Percentiles rank a stretch among this genome's conserved stretches.
Conservation (phyloP, 768 basidiomycete species). For the Leucocoprinus birnbaumii region DNA sequence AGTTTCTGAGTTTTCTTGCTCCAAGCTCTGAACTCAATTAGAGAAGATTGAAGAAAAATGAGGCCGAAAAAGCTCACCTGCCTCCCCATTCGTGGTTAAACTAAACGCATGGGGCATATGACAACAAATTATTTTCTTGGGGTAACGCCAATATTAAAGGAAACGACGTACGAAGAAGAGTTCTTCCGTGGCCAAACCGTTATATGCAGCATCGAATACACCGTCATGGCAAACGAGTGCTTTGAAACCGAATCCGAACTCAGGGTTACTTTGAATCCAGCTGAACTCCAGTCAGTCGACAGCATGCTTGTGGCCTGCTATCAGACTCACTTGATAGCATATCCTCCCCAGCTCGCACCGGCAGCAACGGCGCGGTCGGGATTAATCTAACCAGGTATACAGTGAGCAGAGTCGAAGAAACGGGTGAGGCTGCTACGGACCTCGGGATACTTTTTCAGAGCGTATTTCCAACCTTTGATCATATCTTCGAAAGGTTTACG, state of each 20-base stretch:
- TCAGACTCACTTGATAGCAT: constrained; percentile 70
- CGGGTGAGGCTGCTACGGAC: no score
- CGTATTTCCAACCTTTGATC: constrained; percentile 70
- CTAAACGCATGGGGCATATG: constrained; percentile 38
- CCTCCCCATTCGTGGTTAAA: constrained; percentile 89
- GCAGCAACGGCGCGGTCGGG: constrained; percentile 68
- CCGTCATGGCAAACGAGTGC: constrained; percentile 93
- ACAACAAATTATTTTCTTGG: background rate
- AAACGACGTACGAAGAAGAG: constrained; percentile 82
- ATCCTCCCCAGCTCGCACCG: constrained; percentile 86
- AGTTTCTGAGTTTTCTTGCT: constrained; percentile 51
- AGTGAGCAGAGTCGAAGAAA: background rate
- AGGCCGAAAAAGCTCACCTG: constrained; percentile 25
- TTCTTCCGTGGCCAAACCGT: constrained; percentile 89
- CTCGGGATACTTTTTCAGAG: constrained; percentile 66
- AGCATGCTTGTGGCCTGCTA: no score
- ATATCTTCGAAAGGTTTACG: constrained; percentile 83
- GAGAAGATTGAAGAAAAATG: no score
- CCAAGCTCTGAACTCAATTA: constrained; percentile 51
- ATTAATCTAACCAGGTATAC: constrained; percentile 49
- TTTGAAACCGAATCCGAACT: constrained; percentile 86
- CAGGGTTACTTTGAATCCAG: constrained; percentile 95
- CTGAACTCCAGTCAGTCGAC: constrained; percentile 32
- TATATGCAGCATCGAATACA: constrained; percentile 78
- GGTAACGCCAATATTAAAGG: constrained; percentile 1